Evolutionary conservation across 1,284 basidiomycete genomes (phyloP), one percentile per base, ranked within the genome.

Genomic region (Sporisorium graminicola): DNA sequence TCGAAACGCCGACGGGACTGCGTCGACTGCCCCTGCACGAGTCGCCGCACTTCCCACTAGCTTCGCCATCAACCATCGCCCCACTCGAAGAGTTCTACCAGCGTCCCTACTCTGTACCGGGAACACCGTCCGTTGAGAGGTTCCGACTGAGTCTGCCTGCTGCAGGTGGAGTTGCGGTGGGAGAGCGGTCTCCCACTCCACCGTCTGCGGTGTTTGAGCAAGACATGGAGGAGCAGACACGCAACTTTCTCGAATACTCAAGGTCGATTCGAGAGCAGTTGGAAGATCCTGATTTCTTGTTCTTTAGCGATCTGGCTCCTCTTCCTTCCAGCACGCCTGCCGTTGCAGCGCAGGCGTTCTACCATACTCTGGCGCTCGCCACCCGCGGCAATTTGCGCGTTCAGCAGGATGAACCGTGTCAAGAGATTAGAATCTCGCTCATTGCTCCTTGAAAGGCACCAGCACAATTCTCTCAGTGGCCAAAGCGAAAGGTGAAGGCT

Each of bases 281-380:
- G 27, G 58, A 69, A 10, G 75, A 77, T 58, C 56, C 70, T 0
- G 35, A 24, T 9, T 65, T 77, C 16, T 46, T 77, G 49, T 73
- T 76, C 55, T 77, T 75, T 10, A 74, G 76, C 62, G 76, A 77
- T 49, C 57, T 77, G 35, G 72, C 56, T 3, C 71, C 75, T 0
- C 67, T 79, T 0, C 64, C 74, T 0, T 58, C 62, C 16, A 81
- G 78, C 16, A 72, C 65, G 13, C 71, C 79, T 3, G 57, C 55
- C 0, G 78, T 84, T 3, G 85, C 85, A 5, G 84, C 85, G 14
- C 74, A 78, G 43, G 85, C 82, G 5, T 75, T 86, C 53, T 86
- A 85, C 53, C 83, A 86, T 44, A 62, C 81, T 4, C 64, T 86
- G 20, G 64, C 73, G 3, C 59, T 86, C 1, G 74, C 80, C 0